Conservation (phyloP, 2,329 filamentous ascomycete species). For the Coniochaeta sp. region DNA sequence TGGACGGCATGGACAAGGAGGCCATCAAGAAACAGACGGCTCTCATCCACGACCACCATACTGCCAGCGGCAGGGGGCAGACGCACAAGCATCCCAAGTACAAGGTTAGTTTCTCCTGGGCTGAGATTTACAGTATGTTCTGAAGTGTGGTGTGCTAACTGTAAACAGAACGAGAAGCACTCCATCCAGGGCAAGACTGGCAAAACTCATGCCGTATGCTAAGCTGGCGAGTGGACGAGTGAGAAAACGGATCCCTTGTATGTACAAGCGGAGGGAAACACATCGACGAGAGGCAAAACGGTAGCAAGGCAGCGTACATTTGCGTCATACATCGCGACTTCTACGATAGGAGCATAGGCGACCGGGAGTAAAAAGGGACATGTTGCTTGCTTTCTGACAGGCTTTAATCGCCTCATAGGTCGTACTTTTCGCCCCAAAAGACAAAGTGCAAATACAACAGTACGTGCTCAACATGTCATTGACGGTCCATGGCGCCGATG, state of each 20-base stretch:
- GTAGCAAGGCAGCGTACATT: too few relatives aligned
- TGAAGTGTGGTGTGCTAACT: neutral
- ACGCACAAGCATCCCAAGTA: conserved; percentile 45
- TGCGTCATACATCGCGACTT: too few relatives aligned
- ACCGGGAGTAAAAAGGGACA: neutral
- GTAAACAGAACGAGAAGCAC: conserved; percentile 66
- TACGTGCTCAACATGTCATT: neutral
- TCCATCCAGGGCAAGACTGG: conserved; percentile 83
- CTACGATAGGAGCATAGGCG: neutral
- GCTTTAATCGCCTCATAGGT: too few relatives aligned
- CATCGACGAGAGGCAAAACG: neutral
- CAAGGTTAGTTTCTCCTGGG: conserved; percentile 28
- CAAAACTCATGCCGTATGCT: conserved; percentile 87
- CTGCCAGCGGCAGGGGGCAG: conserved; percentile 39
- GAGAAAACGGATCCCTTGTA: neutral
- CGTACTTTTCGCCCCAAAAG: too few relatives aligned
- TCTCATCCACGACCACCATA: conserved; percentile 52
- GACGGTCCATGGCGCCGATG: neutral
- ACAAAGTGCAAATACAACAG: neutral
- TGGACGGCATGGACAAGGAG: conserved; percentile 68
- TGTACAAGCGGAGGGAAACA: neutral
- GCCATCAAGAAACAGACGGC: conserved; percentile 62
- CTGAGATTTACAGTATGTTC: conserved; percentile 6
- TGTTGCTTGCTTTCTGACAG: neutral
- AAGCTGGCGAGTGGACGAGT: neutral